Conservation (phyloP, 202 grass and related monocot genomes). For the Cymbopogon flexuosus region DNA sequence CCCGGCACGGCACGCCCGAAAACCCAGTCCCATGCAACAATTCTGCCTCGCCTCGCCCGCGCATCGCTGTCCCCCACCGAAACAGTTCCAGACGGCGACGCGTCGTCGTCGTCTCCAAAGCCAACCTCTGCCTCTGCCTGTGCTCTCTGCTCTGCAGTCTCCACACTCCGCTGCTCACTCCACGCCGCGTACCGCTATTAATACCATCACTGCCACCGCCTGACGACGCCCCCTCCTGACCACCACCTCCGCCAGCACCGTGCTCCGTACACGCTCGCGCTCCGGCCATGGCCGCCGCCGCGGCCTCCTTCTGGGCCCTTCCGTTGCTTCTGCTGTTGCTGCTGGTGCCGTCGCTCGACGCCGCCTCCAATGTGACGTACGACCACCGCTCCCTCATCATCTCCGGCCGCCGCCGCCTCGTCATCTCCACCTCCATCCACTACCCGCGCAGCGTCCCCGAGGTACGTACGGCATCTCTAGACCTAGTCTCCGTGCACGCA, state of each 20-base stretch:
- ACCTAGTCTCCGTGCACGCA: neutral
- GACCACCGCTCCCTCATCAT: conserved; percentile 91
- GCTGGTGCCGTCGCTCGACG: conserved; percentile 22
- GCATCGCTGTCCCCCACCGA: neutral
- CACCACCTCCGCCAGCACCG: conserved; percentile 6
- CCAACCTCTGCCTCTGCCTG: too few species aligned
- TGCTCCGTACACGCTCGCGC: neutral
- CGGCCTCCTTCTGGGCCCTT: neutral
- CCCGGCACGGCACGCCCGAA: neutral
- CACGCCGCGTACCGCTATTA: conserved; percentile 28
- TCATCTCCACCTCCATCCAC: conserved; percentile 99
- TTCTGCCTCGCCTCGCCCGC: too few species aligned
- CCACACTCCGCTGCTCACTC: conserved; percentile 17
- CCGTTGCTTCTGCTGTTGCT: conserved; percentile 25
- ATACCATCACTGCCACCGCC: neutral
- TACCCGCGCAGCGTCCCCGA: conserved; percentile 93
- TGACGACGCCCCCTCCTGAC: neutral
- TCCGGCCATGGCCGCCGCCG: conserved; percentile 38
- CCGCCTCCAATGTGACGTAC: conserved; percentile 61
- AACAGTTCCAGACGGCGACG: neutral
- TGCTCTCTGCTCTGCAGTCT: neutral
- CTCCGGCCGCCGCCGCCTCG: conserved; percentile 66
- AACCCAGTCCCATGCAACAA: neutral
- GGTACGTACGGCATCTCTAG: conserved; percentile 21
- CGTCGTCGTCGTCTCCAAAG: neutral